Evolutionary conservation across 2,329 filamentous ascomycete species (phyloP).

Genomic region (Hysterium pulicare): DNA sequence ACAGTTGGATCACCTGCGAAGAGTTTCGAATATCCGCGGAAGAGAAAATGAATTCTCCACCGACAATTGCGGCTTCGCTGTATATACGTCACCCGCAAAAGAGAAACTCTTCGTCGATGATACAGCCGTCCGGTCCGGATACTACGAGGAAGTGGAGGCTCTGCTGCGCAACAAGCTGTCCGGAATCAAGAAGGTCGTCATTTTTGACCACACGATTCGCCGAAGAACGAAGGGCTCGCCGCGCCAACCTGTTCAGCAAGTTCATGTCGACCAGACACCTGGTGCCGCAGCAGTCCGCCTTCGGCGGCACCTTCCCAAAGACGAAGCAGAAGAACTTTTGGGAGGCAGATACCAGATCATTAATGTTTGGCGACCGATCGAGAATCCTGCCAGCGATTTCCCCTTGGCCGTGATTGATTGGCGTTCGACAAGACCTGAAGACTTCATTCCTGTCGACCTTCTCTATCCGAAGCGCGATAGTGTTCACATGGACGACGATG

Average conservation of each 20-base stretch:
- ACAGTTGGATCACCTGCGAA: conserved; percentile 43
- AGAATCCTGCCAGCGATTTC: conserved; percentile 60
- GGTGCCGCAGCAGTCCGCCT: conserved; percentile 60
- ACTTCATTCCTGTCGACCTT: conserved; percentile 60
- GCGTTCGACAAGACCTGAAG: conserved; percentile 53
- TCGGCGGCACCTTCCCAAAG: conserved; percentile 55
- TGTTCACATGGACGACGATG: conserved; percentile 38
- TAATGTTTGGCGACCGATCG: conserved; percentile 69
- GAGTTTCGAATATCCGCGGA: conserved; percentile 56
- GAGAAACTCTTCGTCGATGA: conserved; percentile 58
- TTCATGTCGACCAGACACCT: conserved; percentile 71
- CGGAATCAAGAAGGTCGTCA: conserved; percentile 59
- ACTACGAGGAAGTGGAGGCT: conserved; percentile 61
- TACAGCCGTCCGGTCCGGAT: conserved; percentile 50
- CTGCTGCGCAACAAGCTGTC: conserved; percentile 55
- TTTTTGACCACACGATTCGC: conserved; percentile 72
- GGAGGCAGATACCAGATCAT: conserved; percentile 62
- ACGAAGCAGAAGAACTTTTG: conserved; percentile 56
- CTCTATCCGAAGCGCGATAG: conserved; percentile 55
- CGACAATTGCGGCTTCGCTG: conserved; percentile 58
- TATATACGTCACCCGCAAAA: conserved; percentile 51
- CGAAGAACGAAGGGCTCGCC: conserved; percentile 52
- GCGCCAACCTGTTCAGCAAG: conserved; percentile 64
- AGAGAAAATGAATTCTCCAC: conserved; percentile 50
- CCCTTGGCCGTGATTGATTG: conserved; percentile 69